Evolutionary conservation across 106 monocot species (phyloP).

Genomic region (Acorus calamus): DNA sequence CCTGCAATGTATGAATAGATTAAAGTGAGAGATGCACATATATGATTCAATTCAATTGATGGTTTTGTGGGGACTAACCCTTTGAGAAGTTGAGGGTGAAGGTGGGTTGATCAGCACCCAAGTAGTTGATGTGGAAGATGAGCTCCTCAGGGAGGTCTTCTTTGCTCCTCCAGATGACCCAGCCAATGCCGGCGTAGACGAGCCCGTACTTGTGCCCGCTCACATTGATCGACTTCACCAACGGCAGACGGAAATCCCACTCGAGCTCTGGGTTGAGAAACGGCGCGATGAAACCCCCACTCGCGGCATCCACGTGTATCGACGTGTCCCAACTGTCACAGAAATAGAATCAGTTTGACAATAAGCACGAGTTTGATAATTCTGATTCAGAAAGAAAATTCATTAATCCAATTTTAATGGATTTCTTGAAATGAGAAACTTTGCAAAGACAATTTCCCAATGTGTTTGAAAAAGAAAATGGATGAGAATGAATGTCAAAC

Average conservation of each 20-base stretch:
- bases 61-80: constrained; percentile 22
- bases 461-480: neutral
- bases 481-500: neutral
- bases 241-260: constrained; percentile 84
- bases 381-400: too few relatives aligned
- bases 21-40: neutral
- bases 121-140: constrained; percentile 89
- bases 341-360: too few relatives aligned
- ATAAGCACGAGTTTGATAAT: too few relatives aligned
- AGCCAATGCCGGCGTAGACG: constrained; percentile 86
- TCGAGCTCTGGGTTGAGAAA: constrained; percentile 87
- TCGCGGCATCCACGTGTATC: constrained; percentile 92
- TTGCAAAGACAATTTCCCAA: too few relatives aligned
- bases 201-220: constrained; percentile 96
- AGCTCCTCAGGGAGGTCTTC: constrained; percentile 90
- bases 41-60: neutral
- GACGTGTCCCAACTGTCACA: constrained; percentile 63
- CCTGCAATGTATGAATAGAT: constrained; percentile 21
- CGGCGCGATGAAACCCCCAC: constrained; percentile 89
- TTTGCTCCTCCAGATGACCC: constrained; percentile 89
- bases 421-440: too few relatives aligned
- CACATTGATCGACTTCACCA: constrained; percentile 93
- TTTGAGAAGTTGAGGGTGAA: constrained; percentile 99
- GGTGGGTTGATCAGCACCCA: constrained; percentile 87
- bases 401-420: too few relatives aligned